Evolutionary conservation across 2,329 filamentous ascomycete species (phyloP), one percentile per base, ranked within the genome.

Genomic region (Aspergillus sp.): DNA sequence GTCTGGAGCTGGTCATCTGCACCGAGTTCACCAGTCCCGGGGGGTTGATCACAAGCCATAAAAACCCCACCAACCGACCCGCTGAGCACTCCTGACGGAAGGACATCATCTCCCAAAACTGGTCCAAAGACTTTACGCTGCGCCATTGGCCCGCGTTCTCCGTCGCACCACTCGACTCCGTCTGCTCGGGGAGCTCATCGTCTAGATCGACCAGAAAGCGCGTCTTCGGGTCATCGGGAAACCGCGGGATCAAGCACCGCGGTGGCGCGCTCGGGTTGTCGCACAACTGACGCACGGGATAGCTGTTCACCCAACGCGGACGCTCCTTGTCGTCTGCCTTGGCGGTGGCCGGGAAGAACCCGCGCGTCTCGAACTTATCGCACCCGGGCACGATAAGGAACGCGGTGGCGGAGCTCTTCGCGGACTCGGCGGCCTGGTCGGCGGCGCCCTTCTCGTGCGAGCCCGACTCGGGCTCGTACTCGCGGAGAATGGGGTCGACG

Each of bases 61-160:
- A 80, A 61, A 99, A 99, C 0, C 95, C 95, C 0, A 96, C 95
- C 65, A 96, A 80, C 16, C 92, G 82, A 0, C 94, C 95, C 31
- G 91, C 90, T 0, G 92, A 96, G 66, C 94, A 99, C 67, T 99
- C 94, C 69, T 97, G 94, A 52, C 94, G 81, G 67, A 89, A 97
- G 0, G 92, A 88, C 93, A 99, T 97, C 81, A 96, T 88, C 57
- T 99, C 94, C 94, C 94, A 99, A 66, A 99, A 99, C 61, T 92
- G 86, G n/a, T 92, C 89, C 38, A 99, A 76, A 0, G 85, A 88
- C 67, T 82, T 87, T 20, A 97, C 86, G 54, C 88, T 91, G 67
- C 86, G 88, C 94, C 94, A 99, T 52, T 83, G 80, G 0, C 88
- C 88, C 3, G 76, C 74, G 21, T 77, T 79, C 59, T 83, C 74